Base-by-base conservation (phyloP, 169 alveolate species). In the Plasmodium knowlesi region DNA sequence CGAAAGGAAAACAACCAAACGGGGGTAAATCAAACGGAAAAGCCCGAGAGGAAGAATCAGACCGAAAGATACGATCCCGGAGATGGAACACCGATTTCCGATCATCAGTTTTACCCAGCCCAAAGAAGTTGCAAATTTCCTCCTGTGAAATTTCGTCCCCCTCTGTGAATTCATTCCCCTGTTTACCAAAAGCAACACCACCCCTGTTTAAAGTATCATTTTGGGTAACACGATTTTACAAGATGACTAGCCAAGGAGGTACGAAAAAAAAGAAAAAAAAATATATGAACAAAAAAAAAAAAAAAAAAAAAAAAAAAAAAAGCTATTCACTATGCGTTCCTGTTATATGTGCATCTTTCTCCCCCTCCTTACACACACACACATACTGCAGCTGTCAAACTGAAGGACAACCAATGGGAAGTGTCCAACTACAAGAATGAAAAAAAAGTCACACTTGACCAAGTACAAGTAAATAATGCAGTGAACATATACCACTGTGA, bases 331-430 rank as follows among this genome's bases (percentile, higher is more conserved):
- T 57, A n/a, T 0, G 46, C 41, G 34, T 9, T 22, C n/a, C 39
- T 43, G 30, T 83, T 30, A n/a, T 10, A 25, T 83, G 6, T 41
- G 32, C 39, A 16, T 8, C 19, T 3, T 57, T 22, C 28, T 10
- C 14, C 78, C 37, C 67, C 80, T n/a, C 19, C 9, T 5, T 39
- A 39, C 46, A 39, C 46, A 39, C 46, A 39, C 41, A 34, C 71
- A 14, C 14, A 22, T 5, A 9, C 53, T 57, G 43, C 30, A 22
- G 82, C 82, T 12, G 14, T 8, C 82, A 41, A 28, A 37, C 70
- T 81, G 41, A 82, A 81, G 57, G 95, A 90, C 73, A 72, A 90
- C 39, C 95, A 90, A 12, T 90, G 95, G 95, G 53, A 79, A 25
- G 92, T 90, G 25, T 80, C 84, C 28, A 90, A 90, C 80, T 90